Evolutionary conservation across 106 monocot species (phyloP), one percentile per base, ranked within the genome.

Genomic region (Posidonia australis): DNA sequence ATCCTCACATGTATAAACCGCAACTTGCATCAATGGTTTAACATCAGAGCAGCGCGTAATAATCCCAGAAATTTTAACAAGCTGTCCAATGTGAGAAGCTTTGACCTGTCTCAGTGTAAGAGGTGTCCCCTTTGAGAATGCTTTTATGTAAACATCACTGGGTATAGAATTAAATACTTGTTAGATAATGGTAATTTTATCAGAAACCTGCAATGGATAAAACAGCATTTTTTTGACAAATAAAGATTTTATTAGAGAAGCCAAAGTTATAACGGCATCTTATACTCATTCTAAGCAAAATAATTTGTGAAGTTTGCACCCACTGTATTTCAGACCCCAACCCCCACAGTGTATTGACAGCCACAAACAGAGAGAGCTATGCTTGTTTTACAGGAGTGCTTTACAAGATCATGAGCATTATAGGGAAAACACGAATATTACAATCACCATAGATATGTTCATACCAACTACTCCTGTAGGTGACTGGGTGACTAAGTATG

Each of bases 21-120:
- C 96, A 82, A 96, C 96, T 79, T 96, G 90, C 96, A 96, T 90
- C 76, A 96, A 71, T 19, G 96, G 96, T 63, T 96, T 96, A 45
- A 96, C 96, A 81, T 96, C 96, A 5, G 96, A 96, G 66, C 96
- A 96, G 30, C 96, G 96, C 20, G 90, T 96, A 31, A 96, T 68
- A 63, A 96, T 96, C 24, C 96, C 96, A 66, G 96, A 87, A 52
- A 85, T 77, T 69, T 96, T 96, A 36, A 96, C 96, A 72, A 96
- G 90, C 70, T 90, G 96, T 3, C 96, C 96, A 72, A 96, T 96
- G 54, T 90, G 79, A 58, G 80, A 85, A 64, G 96, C 86, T 67
- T 90, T 96, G 21, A 96, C 96, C 77, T 96, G 90, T 46, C 96
- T 74, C 60, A 96, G 78, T 0, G 96, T 87, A 23, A 87, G 76